These are phyloP conservation scores for Saturnispora silvae DNA, from an alignment of 805 yeast species.

Conservation along the genomic window DNA sequence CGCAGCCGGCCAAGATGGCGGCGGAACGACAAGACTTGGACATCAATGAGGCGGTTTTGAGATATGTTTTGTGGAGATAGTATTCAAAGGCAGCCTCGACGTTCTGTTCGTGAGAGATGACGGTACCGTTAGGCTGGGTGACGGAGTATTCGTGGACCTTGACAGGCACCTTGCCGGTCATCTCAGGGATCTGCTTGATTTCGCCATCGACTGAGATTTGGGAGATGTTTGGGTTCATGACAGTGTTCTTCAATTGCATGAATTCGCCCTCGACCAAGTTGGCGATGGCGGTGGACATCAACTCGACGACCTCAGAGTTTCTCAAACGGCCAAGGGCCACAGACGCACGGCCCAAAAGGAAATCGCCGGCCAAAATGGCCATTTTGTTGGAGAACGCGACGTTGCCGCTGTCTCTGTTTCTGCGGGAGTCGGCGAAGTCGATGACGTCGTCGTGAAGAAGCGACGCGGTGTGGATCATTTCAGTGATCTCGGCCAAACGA, in stretches of 20 bases:
- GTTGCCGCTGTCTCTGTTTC: conserved; percentile 88
- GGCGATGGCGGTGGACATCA: conserved; percentile 91
- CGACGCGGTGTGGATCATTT: conserved; percentile 96
- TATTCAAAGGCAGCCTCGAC: conserved; percentile 91
- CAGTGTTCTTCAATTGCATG: conserved; percentile 95
- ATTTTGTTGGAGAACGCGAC: conserved; percentile 91
- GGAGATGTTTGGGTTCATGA: conserved; percentile 40
- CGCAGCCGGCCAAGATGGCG: conserved; percentile 83
- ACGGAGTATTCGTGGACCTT: conserved; percentile 49
- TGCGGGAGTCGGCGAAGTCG: conserved; percentile 76
- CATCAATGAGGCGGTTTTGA: conserved; percentile 90
- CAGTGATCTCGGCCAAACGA: conserved; percentile 92
- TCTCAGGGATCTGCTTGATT: conserved; percentile 36
- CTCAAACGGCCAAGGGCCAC: conserved; percentile 88
- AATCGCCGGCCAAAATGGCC: conserved; percentile 97
- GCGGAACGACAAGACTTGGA: conserved; percentile 90
- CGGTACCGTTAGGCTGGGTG: conserved; percentile 16
- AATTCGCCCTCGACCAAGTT: conserved; percentile 97
- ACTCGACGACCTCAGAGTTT: conserved; percentile 95
- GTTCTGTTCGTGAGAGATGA: conserved; percentile 52
- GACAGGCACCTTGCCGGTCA: conserved; percentile 56
- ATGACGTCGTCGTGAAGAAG: conserved; percentile 94
- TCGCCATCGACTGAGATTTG: conserved; percentile 37
- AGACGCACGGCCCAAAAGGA: conserved; percentile 88
- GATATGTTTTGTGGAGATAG: conserved; percentile 87